These are phyloP conservation scores for Ogataea nakhonphanomensis DNA, from an alignment of 805 yeast species.

Conservation along the genomic window DNA sequence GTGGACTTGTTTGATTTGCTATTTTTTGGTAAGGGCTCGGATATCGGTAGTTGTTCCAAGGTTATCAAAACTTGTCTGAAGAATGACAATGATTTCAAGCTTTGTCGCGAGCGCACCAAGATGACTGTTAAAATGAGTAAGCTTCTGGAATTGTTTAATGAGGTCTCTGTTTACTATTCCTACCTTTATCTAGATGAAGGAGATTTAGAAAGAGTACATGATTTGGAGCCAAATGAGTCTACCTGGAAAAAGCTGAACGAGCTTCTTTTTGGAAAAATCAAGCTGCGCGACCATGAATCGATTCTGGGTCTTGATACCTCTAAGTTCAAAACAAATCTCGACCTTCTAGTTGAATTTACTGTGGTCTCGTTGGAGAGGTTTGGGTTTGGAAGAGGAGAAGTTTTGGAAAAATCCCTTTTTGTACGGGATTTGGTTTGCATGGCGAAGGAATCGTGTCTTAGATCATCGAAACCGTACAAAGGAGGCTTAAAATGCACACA, in stretches of 20 bases:
- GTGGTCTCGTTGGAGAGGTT: conserved; percentile 14
- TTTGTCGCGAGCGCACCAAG: conserved; percentile 56
- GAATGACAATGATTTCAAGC: conserved; percentile 66
- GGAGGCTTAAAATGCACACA: conserved; percentile 3
- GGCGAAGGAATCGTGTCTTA: conserved; percentile 18
- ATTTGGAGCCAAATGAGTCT: conserved; percentile 40
- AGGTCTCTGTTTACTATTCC: conserved; percentile 42
- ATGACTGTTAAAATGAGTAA: conserved; percentile 45
- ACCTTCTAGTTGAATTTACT: conserved; percentile 23
- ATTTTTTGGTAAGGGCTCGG: conserved; percentile 25
- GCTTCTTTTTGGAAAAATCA: conserved; percentile 31
- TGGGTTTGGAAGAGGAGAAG: conserved; percentile 22
- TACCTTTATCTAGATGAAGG: conserved; percentile 33
- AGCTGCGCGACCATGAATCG: conserved; percentile 17
- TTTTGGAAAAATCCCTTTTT: conserved; percentile 20
- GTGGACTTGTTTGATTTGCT: conserved; percentile 27
- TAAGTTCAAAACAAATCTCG: conserved; percentile 24
- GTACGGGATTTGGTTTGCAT: conserved; percentile 22
- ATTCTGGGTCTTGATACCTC: conserved; percentile 19
- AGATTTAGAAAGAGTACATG: conserved; percentile 26
- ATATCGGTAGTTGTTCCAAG: conserved; percentile 15
- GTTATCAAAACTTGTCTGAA: conserved; percentile 57
- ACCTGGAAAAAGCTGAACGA: conserved; percentile 39
- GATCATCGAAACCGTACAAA: conserved; percentile 11
- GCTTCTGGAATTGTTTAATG: conserved; percentile 38